Evolutionary conservation across 805 yeast genomes (phyloP), one percentile per base, ranked within the genome.

Genomic region (Starmerella asiatica): DNA sequence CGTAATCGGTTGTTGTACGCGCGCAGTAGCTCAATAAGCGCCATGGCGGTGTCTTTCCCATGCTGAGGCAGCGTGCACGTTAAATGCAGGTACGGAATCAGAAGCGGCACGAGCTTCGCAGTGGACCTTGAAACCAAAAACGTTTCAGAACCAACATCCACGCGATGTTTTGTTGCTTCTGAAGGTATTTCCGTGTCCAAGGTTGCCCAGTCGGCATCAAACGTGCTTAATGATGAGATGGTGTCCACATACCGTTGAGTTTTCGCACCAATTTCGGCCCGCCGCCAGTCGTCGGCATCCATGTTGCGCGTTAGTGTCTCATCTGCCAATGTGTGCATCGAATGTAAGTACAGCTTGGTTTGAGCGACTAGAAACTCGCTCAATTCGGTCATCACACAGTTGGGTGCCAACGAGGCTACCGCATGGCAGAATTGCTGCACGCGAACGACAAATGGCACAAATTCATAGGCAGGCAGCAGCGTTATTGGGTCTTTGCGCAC

Each of bases 261-360:
- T 1, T 55, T 54, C 1, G 60, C 54, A 0, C 71, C 54, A 8
- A 76, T 70, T n/a, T 71, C 70, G 16, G 69, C 71, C 38, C 86
- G 93, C 43, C 71, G 73, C 97, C 97, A 88, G 18, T 62, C 62
- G 48, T 86, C 97, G 34, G 63, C 62, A 37, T 80, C 86, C 40
- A 81, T 63, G 15, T 65, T 61, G 3, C 54, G 54, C 5, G 69
- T 62, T 21, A 82, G 58, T 4, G 57, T 55, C 40, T 67, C 68
- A 37, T 73, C 56, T 20, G 70, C 64, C 14, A 63, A 63, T 35
- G 67, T 65, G 47, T 79, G 85, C 49, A 70, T 69, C 24, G 73
- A 63, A 23, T 63, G 63, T 28, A 73, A 60, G 54, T 73, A 85
- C 39, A 70, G 68, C 43, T 68, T 73, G 3, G 79, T 67, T 46